Evolutionary conservation across 257 asterid genomes (phyloP).

Genomic region (Solanum neorickii): DNA sequence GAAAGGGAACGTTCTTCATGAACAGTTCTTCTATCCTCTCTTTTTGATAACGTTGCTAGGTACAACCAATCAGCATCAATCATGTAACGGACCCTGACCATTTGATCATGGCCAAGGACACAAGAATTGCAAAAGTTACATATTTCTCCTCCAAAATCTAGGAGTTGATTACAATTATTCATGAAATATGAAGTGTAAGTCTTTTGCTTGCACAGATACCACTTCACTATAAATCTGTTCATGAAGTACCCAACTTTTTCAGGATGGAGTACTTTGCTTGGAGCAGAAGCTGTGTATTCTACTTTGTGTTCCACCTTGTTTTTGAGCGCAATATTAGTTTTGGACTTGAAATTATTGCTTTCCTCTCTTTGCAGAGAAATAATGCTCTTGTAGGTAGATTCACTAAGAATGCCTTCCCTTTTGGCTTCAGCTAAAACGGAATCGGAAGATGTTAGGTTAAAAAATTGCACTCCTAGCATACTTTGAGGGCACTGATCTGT

Average conservation of each 20-base stretch:
- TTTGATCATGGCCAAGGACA: conserved; percentile 17
- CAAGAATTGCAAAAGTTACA: conserved; percentile 29
- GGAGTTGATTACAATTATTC: neutral
- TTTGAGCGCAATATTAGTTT: conserved; percentile 18
- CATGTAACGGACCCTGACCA: conserved; percentile 57
- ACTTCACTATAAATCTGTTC: conserved; percentile 58
- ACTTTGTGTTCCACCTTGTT: conserved; percentile 12
- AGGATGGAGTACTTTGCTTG: conserved; percentile 19
- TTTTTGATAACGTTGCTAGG: conserved; percentile 39
- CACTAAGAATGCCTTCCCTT: conserved; percentile 45
- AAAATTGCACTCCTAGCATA: conserved; percentile 24
- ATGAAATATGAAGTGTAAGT: neutral
- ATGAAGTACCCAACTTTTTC: conserved; percentile 65
- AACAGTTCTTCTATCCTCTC: conserved; percentile 6
- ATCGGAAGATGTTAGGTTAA: conserved; percentile 36
- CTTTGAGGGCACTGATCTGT: conserved; percentile 18
- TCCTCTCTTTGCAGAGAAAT: conserved; percentile 51
- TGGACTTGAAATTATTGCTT: conserved; percentile 35
- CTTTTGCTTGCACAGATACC: conserved; percentile 20
- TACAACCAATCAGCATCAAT: conserved; percentile 69
- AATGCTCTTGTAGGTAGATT: conserved; percentile 40
- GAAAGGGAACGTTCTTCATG: neutral
- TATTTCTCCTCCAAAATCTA: conserved; percentile 9
- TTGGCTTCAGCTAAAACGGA: conserved; percentile 50
- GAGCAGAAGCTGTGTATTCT: conserved; percentile 5